Evolutionary conservation across 129 eudicot genomes (phyloP), one percentile per base, ranked within the genome.

Genomic region (Flaveria ramosissima): DNA sequence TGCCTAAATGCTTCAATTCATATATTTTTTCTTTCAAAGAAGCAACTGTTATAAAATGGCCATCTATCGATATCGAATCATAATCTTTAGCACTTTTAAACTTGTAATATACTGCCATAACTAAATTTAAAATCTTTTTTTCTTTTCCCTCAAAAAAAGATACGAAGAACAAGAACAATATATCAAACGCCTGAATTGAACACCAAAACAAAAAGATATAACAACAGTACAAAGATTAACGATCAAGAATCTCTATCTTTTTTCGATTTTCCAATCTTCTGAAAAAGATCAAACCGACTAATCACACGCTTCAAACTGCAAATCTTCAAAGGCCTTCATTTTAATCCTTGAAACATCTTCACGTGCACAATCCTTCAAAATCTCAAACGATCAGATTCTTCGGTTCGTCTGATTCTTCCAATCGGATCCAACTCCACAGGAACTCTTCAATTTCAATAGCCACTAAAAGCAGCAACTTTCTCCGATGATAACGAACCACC

Each of bases 51-150:
- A 94, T 91, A 85, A 89, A 94, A 81, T 94, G 98, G 70, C 97
- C 97, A 70, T 94, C 98, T 64, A 91, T 83, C 46, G 92, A 43
- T 72, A 94, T 84, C 42, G 97, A 89, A 83, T 94, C 97, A 77
- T 85, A 91, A 89, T 89, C 97, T 91, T 91, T 94, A 60, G 98
- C 97, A 86, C 98, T 94, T 88, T 94, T 94, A 78, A 94, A 94
- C 90, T 94, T 91, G 77, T 87, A 94, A 86, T 94, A 87, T 42
- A 94, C 96, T 64, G 97, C 93, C 97, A 94, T 94, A 75, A 77
- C 77, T 80, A 24, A 71, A 67, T 60, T 15, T 74, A 59, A 71
- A 60, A 50, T 41, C 23, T 71, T 55, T 85, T 85, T 89, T 72
- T 77, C 68, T 57, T 67, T 78, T 68, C 61, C 80, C 78, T 62